A percentile compares a stretch with the other conserved stretches of the same genome.
These are phyloP conservation scores for Toxicodendron radicans DNA, from an alignment of 345 rosid species.

Conservation along the genomic window DNA sequence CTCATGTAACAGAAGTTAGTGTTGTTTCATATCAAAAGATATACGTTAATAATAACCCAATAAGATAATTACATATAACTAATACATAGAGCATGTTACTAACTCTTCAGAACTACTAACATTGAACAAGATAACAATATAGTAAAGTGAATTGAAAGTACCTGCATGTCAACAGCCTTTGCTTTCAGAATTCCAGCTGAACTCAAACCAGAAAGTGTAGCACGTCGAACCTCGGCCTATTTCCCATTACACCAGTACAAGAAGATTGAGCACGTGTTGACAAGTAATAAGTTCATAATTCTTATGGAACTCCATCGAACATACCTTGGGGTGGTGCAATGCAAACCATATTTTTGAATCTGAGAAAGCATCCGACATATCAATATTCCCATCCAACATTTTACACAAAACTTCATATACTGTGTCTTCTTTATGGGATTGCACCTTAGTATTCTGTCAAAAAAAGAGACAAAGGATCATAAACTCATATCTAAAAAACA, in stretches of 20 bases:
- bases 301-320: conserved; percentile 9
- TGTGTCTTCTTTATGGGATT: conserved; percentile 49
- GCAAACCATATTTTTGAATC: conserved; percentile 86
- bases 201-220: conserved; percentile 63
- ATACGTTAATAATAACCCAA: neutral
- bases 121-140: conserved; percentile 4
- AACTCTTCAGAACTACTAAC: neutral
- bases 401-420: conserved; percentile 53
- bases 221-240: conserved; percentile 77
- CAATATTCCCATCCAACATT: conserved; percentile 60
- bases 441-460: conserved; percentile 48
- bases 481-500: conserved; percentile 14
- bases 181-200: conserved; percentile 45
- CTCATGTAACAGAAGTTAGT: too few relatives aligned
- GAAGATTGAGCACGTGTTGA: conserved; percentile 10
- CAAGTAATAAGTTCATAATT: conserved; percentile 9
- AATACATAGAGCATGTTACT: neutral
- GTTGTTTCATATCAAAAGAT: too few relatives aligned
- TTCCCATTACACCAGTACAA: conserved; percentile 23
- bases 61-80: neutral
- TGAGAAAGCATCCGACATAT: conserved; percentile 40
- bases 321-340: conserved; percentile 89
- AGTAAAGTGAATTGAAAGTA: conserved; percentile 30
- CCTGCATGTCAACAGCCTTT: conserved; percentile 55
- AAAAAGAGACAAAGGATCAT: conserved; percentile 15